Evolutionary conservation across 73 alveolate genomes (phyloP).

Genomic region (Paramecium sexaurelia): DNA sequence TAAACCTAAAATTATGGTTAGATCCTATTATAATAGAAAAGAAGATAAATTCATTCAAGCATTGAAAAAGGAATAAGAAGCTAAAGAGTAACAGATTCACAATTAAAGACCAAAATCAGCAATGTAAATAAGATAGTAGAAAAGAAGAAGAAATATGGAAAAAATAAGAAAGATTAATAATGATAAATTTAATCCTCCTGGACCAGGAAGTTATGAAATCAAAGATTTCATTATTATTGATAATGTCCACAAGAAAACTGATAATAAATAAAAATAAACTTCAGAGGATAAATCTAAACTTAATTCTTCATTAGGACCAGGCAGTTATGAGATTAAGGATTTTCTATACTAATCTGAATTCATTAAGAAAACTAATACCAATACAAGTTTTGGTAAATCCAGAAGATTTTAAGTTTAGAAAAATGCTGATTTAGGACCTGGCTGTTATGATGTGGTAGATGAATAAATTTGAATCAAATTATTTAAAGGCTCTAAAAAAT

Average conservation of each 20-base stretch:
- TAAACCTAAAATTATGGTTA: neutral
- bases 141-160: neutral
- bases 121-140: neutral
- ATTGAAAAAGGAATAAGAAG: neutral
- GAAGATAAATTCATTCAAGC: neutral
- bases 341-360: neutral
- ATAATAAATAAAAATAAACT: neutral
- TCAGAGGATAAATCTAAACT: neutral
- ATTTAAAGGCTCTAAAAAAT: neutral
- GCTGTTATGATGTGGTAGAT: neutral
- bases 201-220: neutral
- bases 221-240: neutral
- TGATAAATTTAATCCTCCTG: neutral
- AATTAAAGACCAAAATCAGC: slow-evolving; percentile 1
- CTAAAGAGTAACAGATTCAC: neutral
- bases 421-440: neutral
- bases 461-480: neutral
- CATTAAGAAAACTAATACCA: neutral
- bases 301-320: neutral
- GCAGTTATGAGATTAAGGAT: neutral
- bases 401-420: neutral
- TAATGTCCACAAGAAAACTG: neutral
- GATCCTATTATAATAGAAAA: slow-evolving; percentile 7
- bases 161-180: neutral
- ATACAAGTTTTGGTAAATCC: neutral